Base-by-base conservation (phyloP, 352 stramenopile species). In the Phytophthora meadii region DNA sequence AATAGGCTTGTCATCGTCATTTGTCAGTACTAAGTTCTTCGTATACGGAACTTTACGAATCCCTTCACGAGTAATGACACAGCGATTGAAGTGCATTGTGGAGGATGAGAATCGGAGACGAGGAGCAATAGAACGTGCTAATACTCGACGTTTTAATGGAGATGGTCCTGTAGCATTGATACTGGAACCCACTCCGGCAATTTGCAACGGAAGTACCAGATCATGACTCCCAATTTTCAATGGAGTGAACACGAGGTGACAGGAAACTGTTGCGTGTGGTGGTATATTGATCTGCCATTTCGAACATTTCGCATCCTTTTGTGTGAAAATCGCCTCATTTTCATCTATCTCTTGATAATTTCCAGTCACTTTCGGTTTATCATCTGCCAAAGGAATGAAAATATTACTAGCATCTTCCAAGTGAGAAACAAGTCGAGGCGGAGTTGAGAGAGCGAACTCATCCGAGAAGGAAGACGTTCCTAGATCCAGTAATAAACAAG, bases 41-140 rank as follows among this genome's bases (percentile, higher is more conserved):
- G 84, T 95, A 64, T 97, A 97, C 0, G 93, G 92, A 0, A 97
- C 83, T 55, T 95, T 93, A 2, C 88, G 87, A 36, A 92, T 91
- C 0, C 79, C 81, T 57, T 98, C 88, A 1, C 87, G 53, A 1
- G 87, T 87, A 52, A 98, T 92, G 12, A 98, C 82, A n/a, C 86
- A 89, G 1, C 82, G 79, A 10, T 87, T 75, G 61, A 98, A 98
- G 45, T 97, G 72, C 42, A 97, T 65, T 2, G 71, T 71, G 0
- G 88, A 87, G 7, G 64, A 76, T 0, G 84, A 88, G 46, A 97
- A 93, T 0, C 90, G 52, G 0, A 98, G 63, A 0, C 81, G 71
- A 0, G 93, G 93, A 4, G 47, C 58, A 1, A 97, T 66, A 0
- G 82, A 86, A 9, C 56, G 71, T 0, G 83, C 93, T 9, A 67